Evolutionary conservation across 2,329 filamentous ascomycete species (phyloP).

Genomic region (Trichoderma sp.): DNA sequence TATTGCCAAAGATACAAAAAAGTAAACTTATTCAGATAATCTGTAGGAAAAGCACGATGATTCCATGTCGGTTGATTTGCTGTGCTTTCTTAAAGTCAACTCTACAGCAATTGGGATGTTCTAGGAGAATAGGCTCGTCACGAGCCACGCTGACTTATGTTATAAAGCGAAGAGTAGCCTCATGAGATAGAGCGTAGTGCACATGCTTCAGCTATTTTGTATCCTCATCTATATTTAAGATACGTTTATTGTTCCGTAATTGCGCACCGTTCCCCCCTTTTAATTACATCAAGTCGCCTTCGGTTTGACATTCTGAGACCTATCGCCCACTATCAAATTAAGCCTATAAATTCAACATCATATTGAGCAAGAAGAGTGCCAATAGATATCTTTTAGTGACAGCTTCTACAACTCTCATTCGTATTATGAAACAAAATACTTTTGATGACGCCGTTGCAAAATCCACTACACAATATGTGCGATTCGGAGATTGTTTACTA

Average conservation of each 20-base stretch:
- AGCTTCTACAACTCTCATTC: neutral
- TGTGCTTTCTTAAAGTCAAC: neutral
- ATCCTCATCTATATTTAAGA: neutral
- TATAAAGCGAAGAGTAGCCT: neutral
- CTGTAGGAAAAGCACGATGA: neutral
- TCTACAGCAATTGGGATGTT: neutral
- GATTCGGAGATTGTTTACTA: too few relatives aligned
- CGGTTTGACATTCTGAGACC: neutral
- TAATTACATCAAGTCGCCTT: neutral
- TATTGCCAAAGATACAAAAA: neutral
- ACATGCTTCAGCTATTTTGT: neutral
- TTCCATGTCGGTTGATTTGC: neutral
- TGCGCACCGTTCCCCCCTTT: neutral
- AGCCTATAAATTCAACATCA: fast-evolving
- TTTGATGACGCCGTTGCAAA: neutral
- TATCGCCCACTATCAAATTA: neutral
- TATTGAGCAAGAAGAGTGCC: neutral
- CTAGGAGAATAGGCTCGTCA: neutral
- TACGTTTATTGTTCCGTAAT: neutral
- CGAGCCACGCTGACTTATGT: neutral
- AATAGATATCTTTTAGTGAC: neutral
- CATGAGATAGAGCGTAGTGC: neutral
- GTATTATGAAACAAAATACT: neutral
- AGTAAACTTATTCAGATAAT: neutral
- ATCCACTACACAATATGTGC: too few relatives aligned